phyloP scores from a whole-genome alignment of 495 filamentous ascomycete genomes.

The Amphirosellinia nigrospora region DNA sequence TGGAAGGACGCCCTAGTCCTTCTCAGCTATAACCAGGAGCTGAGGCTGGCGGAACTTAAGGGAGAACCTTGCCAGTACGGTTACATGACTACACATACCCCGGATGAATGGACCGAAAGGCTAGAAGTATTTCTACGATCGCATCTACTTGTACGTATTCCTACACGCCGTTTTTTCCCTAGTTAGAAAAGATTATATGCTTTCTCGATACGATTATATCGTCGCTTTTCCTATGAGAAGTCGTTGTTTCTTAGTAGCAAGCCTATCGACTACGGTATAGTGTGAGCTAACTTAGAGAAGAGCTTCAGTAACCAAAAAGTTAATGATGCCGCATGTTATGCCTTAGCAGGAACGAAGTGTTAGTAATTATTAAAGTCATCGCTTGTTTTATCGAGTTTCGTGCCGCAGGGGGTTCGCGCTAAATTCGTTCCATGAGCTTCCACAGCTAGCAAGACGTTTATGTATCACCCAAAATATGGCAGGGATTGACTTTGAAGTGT shows the following conservation, averaged over 20 bases:
- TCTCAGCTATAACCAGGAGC: neutral
- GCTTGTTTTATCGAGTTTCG: neutral
- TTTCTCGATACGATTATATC: neutral
- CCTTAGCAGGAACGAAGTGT: neutral
- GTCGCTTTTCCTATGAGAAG: neutral
- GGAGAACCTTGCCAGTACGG: constrained; percentile 5
- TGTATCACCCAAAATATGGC: neutral
- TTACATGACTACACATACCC: neutral
- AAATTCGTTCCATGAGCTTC: no score
- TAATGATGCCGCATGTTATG: neutral
- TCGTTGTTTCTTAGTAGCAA: neutral
- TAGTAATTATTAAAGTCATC: neutral
- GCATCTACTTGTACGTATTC: constrained; percentile 4
- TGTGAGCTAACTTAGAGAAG: neutral
- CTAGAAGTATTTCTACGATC: neutral
- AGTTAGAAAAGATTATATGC: neutral
- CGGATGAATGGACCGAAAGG: neutral
- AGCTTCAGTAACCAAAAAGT: neutral
- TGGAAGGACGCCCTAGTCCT: neutral
- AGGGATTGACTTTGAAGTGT: neutral
- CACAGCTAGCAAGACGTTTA: no score
- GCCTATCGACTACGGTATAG: no score
- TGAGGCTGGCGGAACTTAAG: neutral
- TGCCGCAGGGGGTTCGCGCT: neutral
- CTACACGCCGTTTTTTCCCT: neutral